These are phyloP conservation scores for Penicillium silybi DNA, from an alignment of 495 filamentous ascomycete species.

Conservation along the genomic window DNA sequence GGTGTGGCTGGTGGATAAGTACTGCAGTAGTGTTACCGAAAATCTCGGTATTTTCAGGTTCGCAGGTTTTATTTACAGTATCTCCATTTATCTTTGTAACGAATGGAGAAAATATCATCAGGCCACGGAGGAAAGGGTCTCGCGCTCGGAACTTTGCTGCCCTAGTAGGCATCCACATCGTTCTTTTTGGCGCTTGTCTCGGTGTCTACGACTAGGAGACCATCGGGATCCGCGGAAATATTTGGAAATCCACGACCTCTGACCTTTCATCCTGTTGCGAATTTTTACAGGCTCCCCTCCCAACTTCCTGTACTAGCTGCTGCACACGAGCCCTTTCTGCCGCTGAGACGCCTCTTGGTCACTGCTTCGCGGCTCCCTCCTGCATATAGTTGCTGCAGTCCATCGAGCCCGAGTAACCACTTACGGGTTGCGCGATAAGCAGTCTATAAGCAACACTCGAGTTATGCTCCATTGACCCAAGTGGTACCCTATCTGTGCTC, in stretches of 20 bases:
- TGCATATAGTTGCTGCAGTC: slow-evolving; percentile 14
- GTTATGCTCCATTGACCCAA: slow-evolving; percentile 10
- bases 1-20: not conserved
- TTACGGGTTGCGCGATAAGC: slow-evolving; percentile 21
- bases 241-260: not conserved
- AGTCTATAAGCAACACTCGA: slow-evolving; percentile 16
- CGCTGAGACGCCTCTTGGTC: not conserved
- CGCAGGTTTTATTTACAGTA: not conserved
- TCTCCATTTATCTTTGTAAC: not conserved
- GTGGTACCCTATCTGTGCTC: not conserved
- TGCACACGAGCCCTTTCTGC: slow-evolving; percentile 10
- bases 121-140: not conserved
- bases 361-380: slow-evolving; percentile 12
- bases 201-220: not conserved
- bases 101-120: not conserved
- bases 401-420: slow-evolving; percentile 15
- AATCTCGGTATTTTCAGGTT: not conserved
- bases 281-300: not conserved
- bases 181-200: slow-evolving; percentile 21
- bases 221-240: not conserved
- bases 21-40: not conserved
- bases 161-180: not conserved
- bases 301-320: not conserved
- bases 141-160: slow-evolving; percentile 3
- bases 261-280: not conserved